These are phyloP conservation scores for Cercospora berteroae DNA, from an alignment of 2,329 filamentous ascomycete genomes.

Conservation along the genomic window DNA sequence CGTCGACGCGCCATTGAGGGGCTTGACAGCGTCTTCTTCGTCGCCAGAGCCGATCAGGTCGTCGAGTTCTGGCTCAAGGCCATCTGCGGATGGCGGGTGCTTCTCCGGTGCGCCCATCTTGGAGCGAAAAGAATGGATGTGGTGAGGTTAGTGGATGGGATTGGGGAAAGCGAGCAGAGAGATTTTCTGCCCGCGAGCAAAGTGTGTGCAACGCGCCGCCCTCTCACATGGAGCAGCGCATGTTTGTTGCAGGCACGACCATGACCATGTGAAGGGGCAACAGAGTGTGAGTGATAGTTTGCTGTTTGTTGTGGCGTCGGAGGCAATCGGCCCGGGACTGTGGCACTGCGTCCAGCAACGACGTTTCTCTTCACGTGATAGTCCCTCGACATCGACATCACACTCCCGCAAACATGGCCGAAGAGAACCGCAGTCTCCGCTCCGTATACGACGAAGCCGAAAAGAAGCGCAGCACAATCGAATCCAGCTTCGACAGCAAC, in stretches of 20 bases:
- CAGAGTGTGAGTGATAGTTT: background rate
- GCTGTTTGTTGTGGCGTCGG: background rate
- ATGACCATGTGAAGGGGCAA: background rate
- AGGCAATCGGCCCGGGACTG: background rate
- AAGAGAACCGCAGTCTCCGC: conserved; percentile 55
- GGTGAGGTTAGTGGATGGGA: conserved; percentile 3
- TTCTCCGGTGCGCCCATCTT: conserved; percentile 19
- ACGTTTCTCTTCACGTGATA: conserved; percentile 8
- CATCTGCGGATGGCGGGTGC: background rate
- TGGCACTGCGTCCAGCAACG: background rate
- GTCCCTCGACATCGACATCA: background rate
- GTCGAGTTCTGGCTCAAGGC: background rate
- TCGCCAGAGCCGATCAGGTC: conserved; percentile 25
- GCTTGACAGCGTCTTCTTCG: conserved; percentile 21
- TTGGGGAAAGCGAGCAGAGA: conserved; percentile 6
- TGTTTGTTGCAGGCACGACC: background rate
- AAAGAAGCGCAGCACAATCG: conserved; percentile 55
- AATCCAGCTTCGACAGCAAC: conserved; percentile 63
- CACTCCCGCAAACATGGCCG: conserved; percentile 38
- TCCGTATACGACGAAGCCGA: conserved; percentile 56
- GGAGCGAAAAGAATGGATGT: background rate
- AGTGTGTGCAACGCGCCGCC: background rate
- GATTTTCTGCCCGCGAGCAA: background rate
- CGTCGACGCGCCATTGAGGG: conserved; percentile 5
- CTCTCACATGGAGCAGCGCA: background rate